Base-by-base conservation (phyloP, 1,139 yeast genomes). In the Blastobotrys indianensis region DNA sequence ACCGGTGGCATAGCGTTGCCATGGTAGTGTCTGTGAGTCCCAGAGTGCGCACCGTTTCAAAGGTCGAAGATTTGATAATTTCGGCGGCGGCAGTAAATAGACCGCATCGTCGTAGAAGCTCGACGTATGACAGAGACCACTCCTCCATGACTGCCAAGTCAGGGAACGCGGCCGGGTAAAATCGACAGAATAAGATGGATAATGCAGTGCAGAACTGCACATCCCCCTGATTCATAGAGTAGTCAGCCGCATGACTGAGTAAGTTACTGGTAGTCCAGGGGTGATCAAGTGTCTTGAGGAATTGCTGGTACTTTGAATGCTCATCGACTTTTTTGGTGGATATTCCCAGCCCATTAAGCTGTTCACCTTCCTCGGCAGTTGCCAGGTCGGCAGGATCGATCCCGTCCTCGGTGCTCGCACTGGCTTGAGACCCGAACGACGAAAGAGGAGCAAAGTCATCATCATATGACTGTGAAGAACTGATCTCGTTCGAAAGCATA, bases 1-100 rank as follows among this genome's bases (percentile, higher is more conserved):
- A 90, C 52, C 73, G 69, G 38, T 78, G 79, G 61, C 97, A 90
- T 54, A 76, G 79, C 20, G 81, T 72, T 51, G 85, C 73, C 30
- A 85, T 65, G 17, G 76, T 72, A 0, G 86, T 76, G 11, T 79
- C 79, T 16, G 74, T 74, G 46, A 71, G 69, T 7, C 79, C 77
- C 40, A 71, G 55, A n/a, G 66, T 68, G 36, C 69, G 67, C 42
- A 82, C 66, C 10, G 70, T 66, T 8, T 68, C 67, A 52, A 68
- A 63, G 0, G 77, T 75, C 31, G 59, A 48, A 3, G 65, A 63
- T 42, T 79, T 77, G 45, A 81, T 63, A 8, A 86, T 71, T 48
- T 75, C 72, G 6, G 83, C 79, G 2, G 85, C 81, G 16, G 73
- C 70, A 0, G 74, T 73, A 63, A 82, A 84, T 38, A 79, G 64